These are phyloP conservation scores for Galerina sulciceps DNA, from an alignment of 768 basidiomycete genomes.

Conservation along the genomic window DNA sequence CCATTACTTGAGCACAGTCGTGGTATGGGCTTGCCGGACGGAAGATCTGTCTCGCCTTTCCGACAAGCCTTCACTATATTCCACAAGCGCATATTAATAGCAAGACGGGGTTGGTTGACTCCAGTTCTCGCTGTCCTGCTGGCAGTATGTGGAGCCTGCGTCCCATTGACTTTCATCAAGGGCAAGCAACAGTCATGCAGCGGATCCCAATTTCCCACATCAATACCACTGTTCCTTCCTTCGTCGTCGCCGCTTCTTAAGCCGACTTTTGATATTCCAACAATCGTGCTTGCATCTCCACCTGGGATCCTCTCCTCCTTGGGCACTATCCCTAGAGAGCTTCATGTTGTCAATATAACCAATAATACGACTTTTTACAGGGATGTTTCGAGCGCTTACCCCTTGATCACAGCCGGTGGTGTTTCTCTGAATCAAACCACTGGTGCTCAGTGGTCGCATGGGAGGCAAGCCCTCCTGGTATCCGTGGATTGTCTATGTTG, in stretches of 20 bases:
- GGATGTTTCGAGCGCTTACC: conserved; percentile 53
- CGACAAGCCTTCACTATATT: conserved; percentile 75
- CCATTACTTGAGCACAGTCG: conserved; percentile 17
- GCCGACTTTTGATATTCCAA: conserved; percentile 31
- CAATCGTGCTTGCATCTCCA: conserved; percentile 54
- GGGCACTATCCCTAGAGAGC: conserved; percentile 38
- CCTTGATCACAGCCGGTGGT: conserved; percentile 66
- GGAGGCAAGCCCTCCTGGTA: conserved; percentile 66
- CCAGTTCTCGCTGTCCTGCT: conserved; percentile 57
- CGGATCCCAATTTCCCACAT: conserved; percentile 38
- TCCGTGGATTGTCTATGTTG: conserved; percentile 63
- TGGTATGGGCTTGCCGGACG: conserved; percentile 48
- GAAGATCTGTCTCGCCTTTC: conserved; percentile 58
- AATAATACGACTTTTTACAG: conserved; percentile 65
- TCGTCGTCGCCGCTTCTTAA: conserved; percentile 38
- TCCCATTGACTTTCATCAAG: conserved; percentile 69
- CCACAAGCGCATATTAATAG: conserved; percentile 68
- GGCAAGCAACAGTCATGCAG: conserved; percentile 56
- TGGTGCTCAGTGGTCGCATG: conserved; percentile 67
- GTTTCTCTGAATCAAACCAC: conserved; percentile 61
- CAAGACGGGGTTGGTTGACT: conserved; percentile 71
- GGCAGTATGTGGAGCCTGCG: conserved; percentile 64
- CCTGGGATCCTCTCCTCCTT: conserved; percentile 53
- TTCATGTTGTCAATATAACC: conserved; percentile 45
- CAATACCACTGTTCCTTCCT: conserved; percentile 60